Percentiles rank a stretch among this genome's conserved stretches.
Evolutionary conservation across 495 filamentous ascomycete genomes (phyloP).

Genomic region (Geopyxis carbonaria): DNA sequence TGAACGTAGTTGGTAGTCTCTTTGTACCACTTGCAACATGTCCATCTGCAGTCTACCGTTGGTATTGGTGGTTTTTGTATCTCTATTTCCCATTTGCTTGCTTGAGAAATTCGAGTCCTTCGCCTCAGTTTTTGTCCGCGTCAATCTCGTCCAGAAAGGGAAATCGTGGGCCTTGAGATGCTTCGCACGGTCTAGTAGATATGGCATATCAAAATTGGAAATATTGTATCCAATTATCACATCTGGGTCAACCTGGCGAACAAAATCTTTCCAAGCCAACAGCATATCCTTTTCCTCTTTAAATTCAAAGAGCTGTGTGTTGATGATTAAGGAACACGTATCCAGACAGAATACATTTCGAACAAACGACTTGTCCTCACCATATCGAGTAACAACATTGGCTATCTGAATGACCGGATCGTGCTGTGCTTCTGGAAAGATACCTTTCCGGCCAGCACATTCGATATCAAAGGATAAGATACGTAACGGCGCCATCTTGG

Average conservation of each 20-base stretch:
- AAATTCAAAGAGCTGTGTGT: conserved; percentile 79
- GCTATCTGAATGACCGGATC: conserved; percentile 98
- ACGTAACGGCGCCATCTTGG: conserved; percentile 90
- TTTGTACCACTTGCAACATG: conserved; percentile 77
- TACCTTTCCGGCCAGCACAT: conserved; percentile 89
- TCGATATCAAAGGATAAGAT: conserved; percentile 97
- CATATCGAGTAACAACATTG: conserved; percentile 89
- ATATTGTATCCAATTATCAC: conserved; percentile 99
- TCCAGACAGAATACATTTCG: conserved; percentile 93
- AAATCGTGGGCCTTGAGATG: conserved; percentile 61
- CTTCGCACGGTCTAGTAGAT: conserved; percentile 76
- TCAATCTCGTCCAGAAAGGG: conserved; percentile 68
- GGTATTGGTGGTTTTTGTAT: conserved; percentile 84
- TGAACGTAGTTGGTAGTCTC: conserved; percentile 85
- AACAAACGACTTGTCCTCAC: conserved; percentile 88
- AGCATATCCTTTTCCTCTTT: conserved; percentile 71
- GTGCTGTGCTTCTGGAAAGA: conserved; percentile 80
- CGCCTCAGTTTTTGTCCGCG: conserved; percentile 41
- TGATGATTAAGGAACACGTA: conserved; percentile 78
- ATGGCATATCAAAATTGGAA: conserved; percentile 96
- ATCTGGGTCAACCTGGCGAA: conserved; percentile 85
- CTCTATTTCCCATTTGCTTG: conserved; percentile 97
- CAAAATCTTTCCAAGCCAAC: conserved; percentile 69
- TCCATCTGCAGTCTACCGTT: conserved; percentile 88
- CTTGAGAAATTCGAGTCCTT: conserved; percentile 78